These are phyloP conservation scores for Cladosporium velox DNA, from an alignment of 2,329 filamentous ascomycete genomes.

Conservation along the genomic window DNA sequence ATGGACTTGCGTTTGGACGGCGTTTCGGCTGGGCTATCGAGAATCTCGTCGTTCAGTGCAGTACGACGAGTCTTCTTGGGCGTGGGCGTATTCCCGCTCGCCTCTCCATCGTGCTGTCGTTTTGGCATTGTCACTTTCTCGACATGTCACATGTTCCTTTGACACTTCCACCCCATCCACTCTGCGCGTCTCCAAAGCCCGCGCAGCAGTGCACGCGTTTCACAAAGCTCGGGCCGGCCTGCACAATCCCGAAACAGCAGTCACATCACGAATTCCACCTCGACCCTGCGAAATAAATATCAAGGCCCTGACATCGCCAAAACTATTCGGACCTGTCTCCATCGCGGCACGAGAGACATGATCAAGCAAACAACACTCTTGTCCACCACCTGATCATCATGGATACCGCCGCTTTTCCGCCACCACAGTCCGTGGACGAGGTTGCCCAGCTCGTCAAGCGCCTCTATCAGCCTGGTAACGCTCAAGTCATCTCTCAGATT, in stretches of 20 bases:
- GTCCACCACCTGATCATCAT: neutral
- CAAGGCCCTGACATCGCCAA: neutral
- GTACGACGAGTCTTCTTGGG: conserved; percentile 10
- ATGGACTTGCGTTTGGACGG: conserved; percentile 38
- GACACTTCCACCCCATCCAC: neutral
- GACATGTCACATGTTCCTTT: neutral
- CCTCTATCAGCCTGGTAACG: conserved; percentile 51
- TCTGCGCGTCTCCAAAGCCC: neutral
- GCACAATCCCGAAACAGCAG: neutral
- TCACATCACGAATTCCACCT: conserved; percentile 7
- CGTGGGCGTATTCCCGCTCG: neutral
- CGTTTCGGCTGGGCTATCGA: conserved; percentile 27
- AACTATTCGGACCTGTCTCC: neutral
- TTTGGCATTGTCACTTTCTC: conserved; percentile 11
- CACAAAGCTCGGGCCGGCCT: neutral
- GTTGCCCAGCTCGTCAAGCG: conserved; percentile 50
- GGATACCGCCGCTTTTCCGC: conserved; percentile 16
- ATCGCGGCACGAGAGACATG: neutral
- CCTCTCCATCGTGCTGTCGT: conserved; percentile 13
- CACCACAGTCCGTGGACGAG: conserved; percentile 24
- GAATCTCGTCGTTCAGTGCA: neutral
- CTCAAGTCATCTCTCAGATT: conserved; percentile 52
- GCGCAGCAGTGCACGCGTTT: neutral
- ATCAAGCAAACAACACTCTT: neutral
- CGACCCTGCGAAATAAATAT: neutral